phyloP scores from a whole-genome alignment of 257 asterid genomes.

The Mentha longifolia region DNA sequence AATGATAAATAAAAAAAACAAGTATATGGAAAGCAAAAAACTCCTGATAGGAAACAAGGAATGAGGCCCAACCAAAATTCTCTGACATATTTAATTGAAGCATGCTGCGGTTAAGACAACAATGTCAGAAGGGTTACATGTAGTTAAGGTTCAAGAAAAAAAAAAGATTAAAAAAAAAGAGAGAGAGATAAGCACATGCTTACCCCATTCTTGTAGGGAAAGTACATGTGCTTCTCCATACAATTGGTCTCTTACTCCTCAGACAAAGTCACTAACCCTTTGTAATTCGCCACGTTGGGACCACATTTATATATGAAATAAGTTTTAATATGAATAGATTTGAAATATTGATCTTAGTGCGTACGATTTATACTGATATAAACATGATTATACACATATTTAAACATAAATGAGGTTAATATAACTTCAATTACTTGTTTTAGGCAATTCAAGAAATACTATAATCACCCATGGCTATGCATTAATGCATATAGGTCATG shows the following conservation, averaged over 20 bases:
- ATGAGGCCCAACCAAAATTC: constrained; percentile 39
- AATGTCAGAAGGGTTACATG: constrained; percentile 27
- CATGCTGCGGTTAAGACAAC: constrained; percentile 32
- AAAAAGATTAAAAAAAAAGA: background rate
- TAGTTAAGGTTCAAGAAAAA: constrained; percentile 30
- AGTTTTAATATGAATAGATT: too few species aligned
- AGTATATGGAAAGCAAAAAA: constrained; percentile 25
- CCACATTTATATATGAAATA: too few species aligned
- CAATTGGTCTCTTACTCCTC: constrained; percentile 25
- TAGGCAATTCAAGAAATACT: too few species aligned
- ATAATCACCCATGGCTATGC: too few species aligned
- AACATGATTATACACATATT: too few species aligned
- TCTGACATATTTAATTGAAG: constrained; percentile 24
- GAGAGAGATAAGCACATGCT: constrained; percentile 45
- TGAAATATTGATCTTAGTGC: too few species aligned
- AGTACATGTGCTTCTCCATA: constrained; percentile 44
- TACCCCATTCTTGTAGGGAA: constrained; percentile 43
- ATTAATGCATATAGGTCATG: too few species aligned
- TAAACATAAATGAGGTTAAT: too few species aligned
- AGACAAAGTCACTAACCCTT: constrained; percentile 25
- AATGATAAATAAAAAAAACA: background rate
- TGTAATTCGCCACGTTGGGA: constrained; percentile 17
- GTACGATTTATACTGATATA: too few species aligned
- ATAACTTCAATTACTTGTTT: too few species aligned
- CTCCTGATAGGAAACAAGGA: constrained; percentile 44